A percentile compares a stretch with the other conserved stretches of the same genome.
phyloP scores from a whole-genome alignment of 177 flowering plant genomes.

The Vitis hybrid region DNA sequence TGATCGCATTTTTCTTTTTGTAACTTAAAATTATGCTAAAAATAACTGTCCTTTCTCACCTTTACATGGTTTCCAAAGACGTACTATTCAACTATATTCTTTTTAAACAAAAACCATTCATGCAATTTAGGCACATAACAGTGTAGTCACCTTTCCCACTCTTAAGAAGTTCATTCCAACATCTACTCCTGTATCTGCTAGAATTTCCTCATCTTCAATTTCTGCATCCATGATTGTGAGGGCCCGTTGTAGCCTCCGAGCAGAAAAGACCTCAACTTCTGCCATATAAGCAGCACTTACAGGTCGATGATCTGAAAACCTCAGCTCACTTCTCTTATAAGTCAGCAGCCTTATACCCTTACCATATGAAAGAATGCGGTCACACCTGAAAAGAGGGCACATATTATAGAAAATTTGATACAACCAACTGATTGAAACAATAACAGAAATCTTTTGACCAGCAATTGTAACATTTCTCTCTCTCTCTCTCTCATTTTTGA shows the following conservation, averaged over 20 bases:
- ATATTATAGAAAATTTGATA: not conserved
- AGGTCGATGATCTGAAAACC: conserved; percentile 93
- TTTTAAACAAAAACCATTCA: not conserved
- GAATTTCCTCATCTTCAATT: conserved; percentile 46
- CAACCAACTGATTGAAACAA: not conserved
- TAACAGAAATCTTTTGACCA: not conserved
- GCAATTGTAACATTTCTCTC: too few species aligned
- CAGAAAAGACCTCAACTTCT: conserved; percentile 82
- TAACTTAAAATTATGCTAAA: too few species aligned
- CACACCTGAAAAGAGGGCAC: conserved; percentile 64
- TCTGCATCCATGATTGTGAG: conserved; percentile 87
- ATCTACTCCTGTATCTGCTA: conserved; percentile 35
- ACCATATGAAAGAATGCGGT: conserved; percentile 86
- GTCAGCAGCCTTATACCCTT: conserved; percentile 69
- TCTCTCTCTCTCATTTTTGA: too few species aligned
- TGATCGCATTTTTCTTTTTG: not conserved
- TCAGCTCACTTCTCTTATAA: conserved; percentile 68
- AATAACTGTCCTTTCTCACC: too few species aligned
- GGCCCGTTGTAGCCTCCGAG: conserved; percentile 76
- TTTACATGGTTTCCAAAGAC: too few species aligned
- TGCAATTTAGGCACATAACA: not conserved
- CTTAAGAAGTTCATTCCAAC: conserved; percentile 24
- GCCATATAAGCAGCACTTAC: conserved; percentile 73
- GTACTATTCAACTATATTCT: too few species aligned
- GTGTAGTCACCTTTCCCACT: conserved; percentile 34